Percentiles rank a stretch among this genome's conserved stretches.
These are phyloP conservation scores for Chlamydomonas schloesseri DNA, from an alignment of 139 green algal species.

Conservation along the genomic window DNA sequence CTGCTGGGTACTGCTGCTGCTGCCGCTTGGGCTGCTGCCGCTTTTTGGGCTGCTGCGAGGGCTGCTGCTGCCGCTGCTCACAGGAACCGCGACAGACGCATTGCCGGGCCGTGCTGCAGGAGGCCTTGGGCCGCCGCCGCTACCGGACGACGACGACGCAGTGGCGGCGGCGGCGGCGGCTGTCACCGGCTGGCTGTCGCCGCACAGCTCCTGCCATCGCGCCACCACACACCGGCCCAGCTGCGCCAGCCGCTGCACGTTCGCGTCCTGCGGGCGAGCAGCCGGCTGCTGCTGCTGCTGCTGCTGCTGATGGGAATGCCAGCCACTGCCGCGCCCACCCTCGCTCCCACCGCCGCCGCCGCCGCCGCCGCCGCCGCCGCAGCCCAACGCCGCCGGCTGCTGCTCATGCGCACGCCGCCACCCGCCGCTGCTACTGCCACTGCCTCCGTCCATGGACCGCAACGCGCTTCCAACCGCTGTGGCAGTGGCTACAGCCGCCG, in stretches of 20 bases:
- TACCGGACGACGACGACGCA: not conserved
- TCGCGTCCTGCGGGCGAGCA: not conserved
- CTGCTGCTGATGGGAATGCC: not conserved
- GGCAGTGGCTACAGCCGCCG: too few species aligned
- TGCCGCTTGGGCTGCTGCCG: too few species aligned
- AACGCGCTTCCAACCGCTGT: too few species aligned
- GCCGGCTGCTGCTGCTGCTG: not conserved
- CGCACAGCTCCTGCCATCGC: conserved; percentile 35
- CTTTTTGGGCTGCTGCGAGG: too few species aligned
- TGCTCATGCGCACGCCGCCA: not conserved
- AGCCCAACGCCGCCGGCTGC: not conserved
- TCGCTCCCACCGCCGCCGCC: not conserved
- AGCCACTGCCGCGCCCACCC: not conserved
- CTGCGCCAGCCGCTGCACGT: not conserved
- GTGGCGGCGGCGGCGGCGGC: too few species aligned
- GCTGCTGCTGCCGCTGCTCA: too few species aligned
- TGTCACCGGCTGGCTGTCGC: too few species aligned
- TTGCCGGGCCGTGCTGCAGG: too few species aligned
- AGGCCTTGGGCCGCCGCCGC: not conserved
- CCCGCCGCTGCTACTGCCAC: not conserved
- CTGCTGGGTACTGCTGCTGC: too few species aligned
- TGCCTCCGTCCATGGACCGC: not conserved
- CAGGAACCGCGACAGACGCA: too few species aligned
- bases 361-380: not conserved
- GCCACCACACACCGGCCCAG: conserved; percentile 5